These are phyloP conservation scores for Pezicula radicicola DNA, from an alignment of 2,329 filamentous ascomycete genomes.

Conservation along the genomic window DNA sequence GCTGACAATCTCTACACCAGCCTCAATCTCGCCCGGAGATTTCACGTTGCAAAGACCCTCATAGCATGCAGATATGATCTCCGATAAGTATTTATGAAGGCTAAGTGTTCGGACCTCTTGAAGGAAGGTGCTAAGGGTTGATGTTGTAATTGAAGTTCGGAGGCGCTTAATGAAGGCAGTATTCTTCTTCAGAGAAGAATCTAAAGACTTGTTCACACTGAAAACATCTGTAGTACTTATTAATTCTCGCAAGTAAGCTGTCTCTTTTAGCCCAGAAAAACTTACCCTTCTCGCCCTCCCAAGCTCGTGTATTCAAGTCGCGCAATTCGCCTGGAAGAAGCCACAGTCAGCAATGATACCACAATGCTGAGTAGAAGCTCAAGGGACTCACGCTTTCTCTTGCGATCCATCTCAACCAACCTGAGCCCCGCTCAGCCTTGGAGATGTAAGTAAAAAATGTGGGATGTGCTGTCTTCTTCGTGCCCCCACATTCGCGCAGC, in stretches of 20 bases:
- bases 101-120: slow-evolving; percentile 88
- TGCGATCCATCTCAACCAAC: slow-evolving; percentile 56
- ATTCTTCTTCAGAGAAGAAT: slow-evolving; percentile 96
- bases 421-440: slow-evolving; percentile 16
- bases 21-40: slow-evolving; percentile 84
- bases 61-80: slow-evolving; percentile 94
- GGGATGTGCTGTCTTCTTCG: slow-evolving; percentile 21
- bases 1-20: slow-evolving; percentile 88
- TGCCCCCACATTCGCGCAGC: slow-evolving; percentile 32
- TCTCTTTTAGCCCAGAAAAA: background rate
- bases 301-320: slow-evolving; percentile 81
- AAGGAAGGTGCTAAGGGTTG: slow-evolving; percentile 79
- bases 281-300: slow-evolving; percentile 84
- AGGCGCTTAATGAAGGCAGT: slow-evolving; percentile 97
- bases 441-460: slow-evolving; percentile 11
- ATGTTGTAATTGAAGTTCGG: slow-evolving; percentile 79
- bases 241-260: slow-evolving; percentile 16
- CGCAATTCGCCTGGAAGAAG: slow-evolving; percentile 74
- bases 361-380: background rate
- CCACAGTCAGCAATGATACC: slow-evolving; percentile 12
- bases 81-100: slow-evolving; percentile 93
- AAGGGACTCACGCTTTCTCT: slow-evolving; percentile 54
- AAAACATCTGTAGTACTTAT: slow-evolving; percentile 63
- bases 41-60: slow-evolving; percentile 93
- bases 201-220: slow-evolving; percentile 72